These are phyloP conservation scores for Mycena capillaripes DNA, from an alignment of 768 basidiomycete genomes.

Conservation along the genomic window DNA sequence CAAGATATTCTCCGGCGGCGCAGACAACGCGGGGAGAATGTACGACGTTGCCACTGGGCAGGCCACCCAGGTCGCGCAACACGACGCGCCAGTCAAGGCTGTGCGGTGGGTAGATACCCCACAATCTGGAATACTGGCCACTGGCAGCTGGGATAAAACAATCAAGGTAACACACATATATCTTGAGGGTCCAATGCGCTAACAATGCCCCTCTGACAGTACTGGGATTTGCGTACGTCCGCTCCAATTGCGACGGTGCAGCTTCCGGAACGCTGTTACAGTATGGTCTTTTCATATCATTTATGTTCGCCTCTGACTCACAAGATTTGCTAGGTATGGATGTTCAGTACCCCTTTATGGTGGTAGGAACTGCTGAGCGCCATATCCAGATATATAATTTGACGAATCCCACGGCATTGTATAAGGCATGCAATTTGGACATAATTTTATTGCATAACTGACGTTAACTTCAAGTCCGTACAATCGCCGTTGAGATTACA, in stretches of 20 bases:
- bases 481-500: conserved; percentile 94
- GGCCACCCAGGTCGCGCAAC: conserved; percentile 85
- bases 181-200: background rate
- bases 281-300: conserved; percentile 74
- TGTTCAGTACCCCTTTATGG: conserved; percentile 85
- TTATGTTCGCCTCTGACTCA: background rate
- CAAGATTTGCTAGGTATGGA: conserved; percentile 59
- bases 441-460: background rate
- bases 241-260: conserved; percentile 82
- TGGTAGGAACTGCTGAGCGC: conserved; percentile 93
- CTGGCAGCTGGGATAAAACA: conserved; percentile 98
- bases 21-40: conserved; percentile 94
- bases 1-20: conserved; percentile 92
- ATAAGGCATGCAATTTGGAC: conserved; percentile 66
- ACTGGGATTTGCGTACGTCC: conserved; percentile 90
- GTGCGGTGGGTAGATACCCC: conserved; percentile 86
- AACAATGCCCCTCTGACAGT: conserved; percentile 59
- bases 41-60: conserved; percentile 93
- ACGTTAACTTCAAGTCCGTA: conserved; percentile 67
- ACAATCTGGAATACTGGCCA: conserved; percentile 82
- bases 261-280: conserved; percentile 92
- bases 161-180: conserved; percentile 72
- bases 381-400: conserved; percentile 93
- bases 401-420: conserved; percentile 81
- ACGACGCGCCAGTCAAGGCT: conserved; percentile 89